phyloP scores from a whole-genome alignment of 192 early-diverging fungal genomes.

The Podila horticola region DNA sequence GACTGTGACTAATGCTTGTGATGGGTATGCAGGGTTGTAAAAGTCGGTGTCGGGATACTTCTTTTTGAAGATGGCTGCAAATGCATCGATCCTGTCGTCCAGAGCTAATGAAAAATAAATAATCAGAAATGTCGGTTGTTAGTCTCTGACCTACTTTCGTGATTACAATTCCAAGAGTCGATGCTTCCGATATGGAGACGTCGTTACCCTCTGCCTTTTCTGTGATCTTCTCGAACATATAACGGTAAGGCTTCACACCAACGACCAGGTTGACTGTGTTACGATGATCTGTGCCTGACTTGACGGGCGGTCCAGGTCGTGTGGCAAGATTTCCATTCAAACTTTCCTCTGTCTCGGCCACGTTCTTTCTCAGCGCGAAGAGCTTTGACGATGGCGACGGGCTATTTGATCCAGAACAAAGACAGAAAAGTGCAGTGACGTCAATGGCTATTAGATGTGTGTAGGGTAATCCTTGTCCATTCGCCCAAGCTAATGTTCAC shows the following conservation, averaged over 20 bases:
- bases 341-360: slow-evolving; percentile 58
- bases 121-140: not conserved
- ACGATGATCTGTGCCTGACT: slow-evolving; percentile 24
- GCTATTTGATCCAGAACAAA: not conserved
- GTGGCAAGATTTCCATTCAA: slow-evolving; percentile 67
- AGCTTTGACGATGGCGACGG: slow-evolving; percentile 24
- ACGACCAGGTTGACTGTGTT: slow-evolving; percentile 45
- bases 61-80: slow-evolving; percentile 30
- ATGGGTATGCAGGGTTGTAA: slow-evolving; percentile 19
- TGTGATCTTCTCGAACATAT: slow-evolving; percentile 82
- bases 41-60: slow-evolving; percentile 28
- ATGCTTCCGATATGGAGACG: not conserved
- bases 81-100: slow-evolving; percentile 38
- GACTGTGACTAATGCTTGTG: slow-evolving; percentile 23
- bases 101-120: slow-evolving; percentile 30
- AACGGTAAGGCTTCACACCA: slow-evolving; percentile 68
- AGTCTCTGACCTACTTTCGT: not conserved
- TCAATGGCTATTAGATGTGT: not conserved
- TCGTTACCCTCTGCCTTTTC: slow-evolving; percentile 68
- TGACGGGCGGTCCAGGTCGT: not conserved
- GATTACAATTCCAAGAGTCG: not conserved
- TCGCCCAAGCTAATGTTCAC: not conserved
- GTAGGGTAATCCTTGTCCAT: not conserved
- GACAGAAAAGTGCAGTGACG: not conserved
- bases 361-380: slow-evolving; percentile 36